Evolutionary conservation across 495 filamentous ascomycete genomes (phyloP).

Genomic region (Xanthoparmelia taractica): DNA sequence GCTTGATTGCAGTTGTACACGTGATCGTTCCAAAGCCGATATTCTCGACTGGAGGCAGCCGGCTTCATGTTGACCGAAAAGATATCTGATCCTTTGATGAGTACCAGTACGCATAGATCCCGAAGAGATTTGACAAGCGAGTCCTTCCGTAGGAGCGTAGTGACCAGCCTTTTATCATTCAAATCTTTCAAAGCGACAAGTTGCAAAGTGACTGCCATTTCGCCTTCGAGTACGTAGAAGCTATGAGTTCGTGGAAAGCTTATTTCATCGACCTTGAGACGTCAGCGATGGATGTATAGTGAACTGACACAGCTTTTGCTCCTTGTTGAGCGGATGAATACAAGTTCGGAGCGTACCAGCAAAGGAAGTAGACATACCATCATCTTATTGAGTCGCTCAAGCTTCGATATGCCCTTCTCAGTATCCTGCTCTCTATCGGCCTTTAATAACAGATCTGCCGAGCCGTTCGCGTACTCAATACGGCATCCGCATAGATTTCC

Average conservation of each 20-base stretch:
- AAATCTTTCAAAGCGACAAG: conserved; percentile 14
- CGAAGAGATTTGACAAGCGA: conserved; percentile 10
- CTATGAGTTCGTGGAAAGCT: conserved; percentile 12
- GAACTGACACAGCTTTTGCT: not conserved
- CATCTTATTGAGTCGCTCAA: conserved; percentile 9
- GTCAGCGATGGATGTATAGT: conserved; percentile 1
- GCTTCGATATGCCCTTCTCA: conserved; percentile 11
- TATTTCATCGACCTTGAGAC: conserved; percentile 6
- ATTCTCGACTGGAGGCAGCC: not conserved
- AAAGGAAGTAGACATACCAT: conserved; percentile 8
- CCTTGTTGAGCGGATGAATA: not conserved
- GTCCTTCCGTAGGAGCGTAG: conserved; percentile 9
- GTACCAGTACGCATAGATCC: conserved; percentile 5
- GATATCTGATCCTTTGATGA: not conserved
- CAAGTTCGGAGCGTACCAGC: not conserved
- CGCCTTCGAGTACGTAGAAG: conserved; percentile 13
- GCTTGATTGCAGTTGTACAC: not conserved
- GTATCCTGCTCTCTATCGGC: conserved; percentile 17
- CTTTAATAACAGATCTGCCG: conserved; percentile 12
- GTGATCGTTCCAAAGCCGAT: not conserved
- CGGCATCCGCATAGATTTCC: conserved; percentile 9
- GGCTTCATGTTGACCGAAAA: not conserved
- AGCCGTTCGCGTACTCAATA: conserved; percentile 3
- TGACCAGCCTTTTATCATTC: conserved; percentile 7
- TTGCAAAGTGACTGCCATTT: conserved; percentile 8